Evolutionary conservation across 805 yeast genomes (phyloP).

Genomic region (Saccharomycopsis javanensis): DNA sequence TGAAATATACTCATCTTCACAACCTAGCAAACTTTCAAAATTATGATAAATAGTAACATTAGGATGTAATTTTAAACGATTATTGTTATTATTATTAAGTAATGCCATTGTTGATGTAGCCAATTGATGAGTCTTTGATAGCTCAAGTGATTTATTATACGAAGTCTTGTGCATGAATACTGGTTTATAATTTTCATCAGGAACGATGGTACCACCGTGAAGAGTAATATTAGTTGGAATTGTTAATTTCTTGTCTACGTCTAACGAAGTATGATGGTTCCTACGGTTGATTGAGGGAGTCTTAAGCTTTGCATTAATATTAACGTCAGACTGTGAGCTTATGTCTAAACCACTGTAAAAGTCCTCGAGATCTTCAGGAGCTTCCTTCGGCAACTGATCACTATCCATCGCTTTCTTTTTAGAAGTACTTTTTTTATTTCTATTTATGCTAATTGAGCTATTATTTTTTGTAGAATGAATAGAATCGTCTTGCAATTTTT

Average conservation of each 20-base stretch:
- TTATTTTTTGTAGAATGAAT: slow-evolving; percentile 15
- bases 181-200: slow-evolving; percentile 18
- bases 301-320: not conserved
- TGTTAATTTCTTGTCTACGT: not conserved
- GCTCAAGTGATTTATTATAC: slow-evolving; percentile 13
- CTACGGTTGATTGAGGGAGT: slow-evolving; percentile 5
- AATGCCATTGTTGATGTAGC: slow-evolving; percentile 18
- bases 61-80: slow-evolving; percentile 14
- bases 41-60: slow-evolving; percentile 15
- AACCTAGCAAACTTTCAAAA: slow-evolving; percentile 30
- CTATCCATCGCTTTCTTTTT: not conserved
- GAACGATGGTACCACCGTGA: slow-evolving; percentile 21
- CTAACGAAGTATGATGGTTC: not conserved
- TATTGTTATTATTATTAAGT: slow-evolving; percentile 2
- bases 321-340: slow-evolving; percentile 10
- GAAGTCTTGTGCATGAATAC: slow-evolving; percentile 10
- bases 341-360: slow-evolving; percentile 8
- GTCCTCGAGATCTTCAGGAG: not conserved
- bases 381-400: not conserved
- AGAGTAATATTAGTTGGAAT: slow-evolving; percentile 12
- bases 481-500: slow-evolving; percentile 16
- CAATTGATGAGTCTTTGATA: slow-evolving; percentile 20
- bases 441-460: not conserved
- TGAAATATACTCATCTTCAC: slow-evolving; percentile 72
- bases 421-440: not conserved